Evolutionary conservation across 495 filamentous ascomycete genomes (phyloP), one percentile per base, ranked within the genome.

Genomic region (Aspergillus mulundensis): DNA sequence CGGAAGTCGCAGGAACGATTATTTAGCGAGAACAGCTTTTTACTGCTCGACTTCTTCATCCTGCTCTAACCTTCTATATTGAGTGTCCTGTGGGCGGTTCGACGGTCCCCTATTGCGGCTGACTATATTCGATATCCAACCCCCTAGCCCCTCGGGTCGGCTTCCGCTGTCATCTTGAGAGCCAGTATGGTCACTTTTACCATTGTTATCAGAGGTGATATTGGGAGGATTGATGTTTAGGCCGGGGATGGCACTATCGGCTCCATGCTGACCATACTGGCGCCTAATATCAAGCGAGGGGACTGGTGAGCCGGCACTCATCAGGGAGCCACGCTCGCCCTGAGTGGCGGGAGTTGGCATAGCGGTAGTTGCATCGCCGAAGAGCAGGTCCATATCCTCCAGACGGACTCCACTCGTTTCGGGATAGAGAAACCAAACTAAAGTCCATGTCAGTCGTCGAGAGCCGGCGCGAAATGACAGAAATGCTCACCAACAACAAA

Each of bases 371-470:
- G 90, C 87, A 71, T 97, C 92, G 42, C 92, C 92, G 64, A 97
- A 97, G 10, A 97, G 72, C 19, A 78, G 69, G 67, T 95, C 87
- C 94, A 98, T 98, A 61, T 98, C 95, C 73, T 98, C 94, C 57
- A 98, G 79, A 58, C 91, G 85, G 61, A 98, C 86, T 56, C 93
- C 93, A 62, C 90, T 90, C 0, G 94, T 98, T 73, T 98, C 94
- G 20, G 94, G 94, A 66, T 98, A 98, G 55, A 96, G 78, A 69
- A 97, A 97, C 68, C 90, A 98, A 20, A 98, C 94, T 96, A 57
- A 28, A 32, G n/a, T n/a, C 21, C 53, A 59, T 73, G 67, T 52
- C 50, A 30, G 28, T 41, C 15, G 28, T 41, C 15, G 52, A 50
- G 46, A 50, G 23, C 15, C 4, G 5, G 18, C 5, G 4, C n/a